A percentile compares a stretch with the other conserved stretches of the same genome.
Conservation (phyloP, 345 rosid species). For the Garcia nutans region DNA sequence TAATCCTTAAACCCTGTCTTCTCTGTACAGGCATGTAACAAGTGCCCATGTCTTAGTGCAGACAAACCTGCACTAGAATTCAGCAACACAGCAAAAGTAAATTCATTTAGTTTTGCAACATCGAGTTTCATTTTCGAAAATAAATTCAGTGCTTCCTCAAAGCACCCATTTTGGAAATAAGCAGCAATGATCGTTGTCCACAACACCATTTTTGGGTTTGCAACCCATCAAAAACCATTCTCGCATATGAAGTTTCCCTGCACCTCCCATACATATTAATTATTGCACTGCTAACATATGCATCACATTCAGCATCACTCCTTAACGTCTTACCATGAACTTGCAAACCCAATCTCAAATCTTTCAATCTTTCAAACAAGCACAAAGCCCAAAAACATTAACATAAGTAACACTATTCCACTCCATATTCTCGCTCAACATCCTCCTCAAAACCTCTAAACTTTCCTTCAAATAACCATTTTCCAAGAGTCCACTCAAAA, state of each 20-base stretch:
- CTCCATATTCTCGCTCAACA: conserved; percentile 32
- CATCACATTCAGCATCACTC: conserved; percentile 37
- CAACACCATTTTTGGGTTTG: conserved; percentile 49
- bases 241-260: conserved; percentile 43
- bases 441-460: conserved; percentile 45
- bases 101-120: conserved; percentile 58
- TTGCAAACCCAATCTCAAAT: conserved; percentile 56
- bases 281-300: conserved; percentile 43
- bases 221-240: conserved; percentile 48
- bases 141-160: conserved; percentile 65
- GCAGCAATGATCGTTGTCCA: conserved; percentile 67
- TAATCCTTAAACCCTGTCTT: conserved; percentile 58
- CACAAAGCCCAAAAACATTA: conserved; percentile 52
- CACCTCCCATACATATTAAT: conserved; percentile 85
- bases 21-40: conserved; percentile 45
- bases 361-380: conserved; percentile 44
- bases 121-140: conserved; percentile 45
- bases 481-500: conserved; percentile 60
- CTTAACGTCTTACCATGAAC: conserved; percentile 53
- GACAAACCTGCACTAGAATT: conserved; percentile 66
- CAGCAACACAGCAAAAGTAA: conserved; percentile 55
- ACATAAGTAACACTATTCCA: conserved; percentile 63
- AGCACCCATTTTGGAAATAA: conserved; percentile 62
- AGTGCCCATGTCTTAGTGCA: conserved; percentile 48
- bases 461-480: conserved; percentile 48